Evolutionary conservation across 148 eudicot species (phyloP).

Genomic region (Mesembryanthemum crystallinum): DNA sequence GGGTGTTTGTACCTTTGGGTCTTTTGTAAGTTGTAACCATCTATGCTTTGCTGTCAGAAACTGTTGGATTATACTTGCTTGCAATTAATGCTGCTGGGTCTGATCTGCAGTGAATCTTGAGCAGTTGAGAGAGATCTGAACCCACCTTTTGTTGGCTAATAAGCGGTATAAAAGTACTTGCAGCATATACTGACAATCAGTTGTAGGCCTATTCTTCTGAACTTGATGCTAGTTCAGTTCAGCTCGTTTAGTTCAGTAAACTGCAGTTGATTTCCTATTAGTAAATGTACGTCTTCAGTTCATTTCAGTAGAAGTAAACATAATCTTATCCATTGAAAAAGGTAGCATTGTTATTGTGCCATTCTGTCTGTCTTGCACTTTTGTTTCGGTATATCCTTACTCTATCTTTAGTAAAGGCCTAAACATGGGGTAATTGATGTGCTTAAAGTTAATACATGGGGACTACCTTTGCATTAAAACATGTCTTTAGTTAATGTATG

Average conservation of each 20-base stretch:
- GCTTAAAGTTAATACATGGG: too few species aligned
- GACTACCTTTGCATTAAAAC: too few species aligned
- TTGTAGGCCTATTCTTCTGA: not conserved
- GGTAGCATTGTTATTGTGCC: slow-evolving; percentile 5
- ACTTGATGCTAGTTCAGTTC: too few species aligned
- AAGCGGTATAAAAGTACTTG: too few species aligned
- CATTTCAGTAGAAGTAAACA: not conserved
- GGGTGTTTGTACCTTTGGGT: not conserved
- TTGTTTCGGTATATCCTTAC: not conserved
- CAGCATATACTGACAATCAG: too few species aligned
- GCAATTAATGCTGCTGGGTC: slow-evolving; percentile 5
- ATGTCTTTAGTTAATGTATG: too few species aligned
- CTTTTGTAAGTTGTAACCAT: not conserved
- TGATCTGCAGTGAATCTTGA: not conserved
- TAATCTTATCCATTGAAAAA: not conserved
- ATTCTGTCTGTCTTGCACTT: slow-evolving; percentile 12
- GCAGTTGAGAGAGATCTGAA: slow-evolving; percentile 14
- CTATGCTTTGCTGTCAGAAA: slow-evolving; percentile 18
- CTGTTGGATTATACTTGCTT: slow-evolving; percentile 23
- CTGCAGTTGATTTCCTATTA: too few species aligned
- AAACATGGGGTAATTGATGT: not conserved
- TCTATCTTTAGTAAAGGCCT: not conserved
- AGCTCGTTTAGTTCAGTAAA: too few species aligned
- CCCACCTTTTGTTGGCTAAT: slow-evolving; percentile 19
- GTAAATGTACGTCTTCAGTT: too few species aligned